Evolutionary conservation across 345 rosid species (phyloP).

Genomic region (Citrus maxima): DNA sequence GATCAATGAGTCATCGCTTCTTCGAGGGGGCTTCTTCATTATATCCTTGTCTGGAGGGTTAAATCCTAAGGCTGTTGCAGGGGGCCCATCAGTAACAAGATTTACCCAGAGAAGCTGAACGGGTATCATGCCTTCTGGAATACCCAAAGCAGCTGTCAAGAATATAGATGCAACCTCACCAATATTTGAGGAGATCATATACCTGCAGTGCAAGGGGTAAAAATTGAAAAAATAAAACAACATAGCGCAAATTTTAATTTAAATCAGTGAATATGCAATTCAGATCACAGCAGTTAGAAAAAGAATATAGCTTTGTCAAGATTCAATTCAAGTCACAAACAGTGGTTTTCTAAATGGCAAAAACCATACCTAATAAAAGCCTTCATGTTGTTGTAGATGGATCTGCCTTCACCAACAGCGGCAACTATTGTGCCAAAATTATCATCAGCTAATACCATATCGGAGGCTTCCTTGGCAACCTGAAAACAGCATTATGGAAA

Average conservation of each 20-base stretch:
- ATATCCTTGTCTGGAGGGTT: constrained; percentile 93
- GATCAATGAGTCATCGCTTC: constrained; percentile 89
- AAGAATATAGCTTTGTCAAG: neutral
- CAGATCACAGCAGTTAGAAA: neutral
- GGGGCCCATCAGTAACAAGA: constrained; percentile 98
- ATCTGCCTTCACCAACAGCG: constrained; percentile 97
- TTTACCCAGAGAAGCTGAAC: constrained; percentile 99
- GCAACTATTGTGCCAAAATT: constrained; percentile 94
- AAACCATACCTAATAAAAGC: constrained; percentile 85
- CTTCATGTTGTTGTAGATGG: constrained; percentile 95
- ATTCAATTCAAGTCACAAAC: neutral
- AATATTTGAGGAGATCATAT: constrained; percentile 97
- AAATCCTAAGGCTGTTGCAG: constrained; percentile 97
- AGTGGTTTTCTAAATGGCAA: neutral
- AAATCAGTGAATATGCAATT: neutral
- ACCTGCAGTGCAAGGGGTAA: constrained; percentile 43
- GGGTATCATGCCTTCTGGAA: constrained; percentile 98
- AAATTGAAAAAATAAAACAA: neutral
- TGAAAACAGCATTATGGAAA: constrained; percentile 17
- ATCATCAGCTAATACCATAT: constrained; percentile 99
- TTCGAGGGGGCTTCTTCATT: constrained; percentile 92
- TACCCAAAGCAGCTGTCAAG: constrained; percentile 93
- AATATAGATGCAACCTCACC: constrained; percentile 98
- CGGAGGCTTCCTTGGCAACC: constrained; percentile 99
- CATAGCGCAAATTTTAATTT: neutral